These are phyloP conservation scores for Beta corolliflora DNA, from an alignment of 179 eudicot species.

Conservation along the genomic window DNA sequence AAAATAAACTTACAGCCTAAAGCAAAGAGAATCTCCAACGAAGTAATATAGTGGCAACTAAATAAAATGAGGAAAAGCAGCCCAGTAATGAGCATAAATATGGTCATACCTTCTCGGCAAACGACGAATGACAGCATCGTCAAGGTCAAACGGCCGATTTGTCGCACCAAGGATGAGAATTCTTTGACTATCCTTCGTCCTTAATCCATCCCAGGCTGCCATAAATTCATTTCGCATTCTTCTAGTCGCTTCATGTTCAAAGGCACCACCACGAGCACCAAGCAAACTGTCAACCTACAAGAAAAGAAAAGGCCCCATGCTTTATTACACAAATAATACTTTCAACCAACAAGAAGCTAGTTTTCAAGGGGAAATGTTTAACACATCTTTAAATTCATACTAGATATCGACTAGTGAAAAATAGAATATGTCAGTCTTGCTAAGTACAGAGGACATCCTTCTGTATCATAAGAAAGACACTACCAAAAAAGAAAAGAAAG, in stretches of 20 bases:
- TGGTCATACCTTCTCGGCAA: constrained; percentile 75
- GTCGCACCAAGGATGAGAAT: constrained; percentile 98
- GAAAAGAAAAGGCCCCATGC: neutral
- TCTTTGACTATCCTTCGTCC: constrained; percentile 93
- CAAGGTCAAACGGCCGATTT: constrained; percentile 99
- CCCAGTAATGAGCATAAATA: neutral
- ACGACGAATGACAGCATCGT: constrained; percentile 99
- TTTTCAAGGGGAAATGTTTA: neutral
- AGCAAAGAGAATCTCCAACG: neutral
- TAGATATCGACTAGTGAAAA: neutral
- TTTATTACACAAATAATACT: neutral
- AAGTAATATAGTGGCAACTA: neutral
- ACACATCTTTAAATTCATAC: neutral
- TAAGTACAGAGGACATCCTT: too few species aligned
- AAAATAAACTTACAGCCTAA: neutral
- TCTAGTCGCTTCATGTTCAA: constrained; percentile 99
- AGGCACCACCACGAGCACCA: constrained; percentile 98
- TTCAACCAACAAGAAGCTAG: neutral
- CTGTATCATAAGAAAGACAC: too few species aligned
- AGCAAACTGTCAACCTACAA: constrained; percentile 95
- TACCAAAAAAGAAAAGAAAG: too few species aligned
- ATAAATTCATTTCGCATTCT: constrained; percentile 98
- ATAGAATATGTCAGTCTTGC: neutral
- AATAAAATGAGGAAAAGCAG: too few species aligned
- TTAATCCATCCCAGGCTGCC: constrained; percentile 99